Conservation (phyloP, 2,329 filamentous ascomycete species). For the Colletotrichum musae region DNA sequence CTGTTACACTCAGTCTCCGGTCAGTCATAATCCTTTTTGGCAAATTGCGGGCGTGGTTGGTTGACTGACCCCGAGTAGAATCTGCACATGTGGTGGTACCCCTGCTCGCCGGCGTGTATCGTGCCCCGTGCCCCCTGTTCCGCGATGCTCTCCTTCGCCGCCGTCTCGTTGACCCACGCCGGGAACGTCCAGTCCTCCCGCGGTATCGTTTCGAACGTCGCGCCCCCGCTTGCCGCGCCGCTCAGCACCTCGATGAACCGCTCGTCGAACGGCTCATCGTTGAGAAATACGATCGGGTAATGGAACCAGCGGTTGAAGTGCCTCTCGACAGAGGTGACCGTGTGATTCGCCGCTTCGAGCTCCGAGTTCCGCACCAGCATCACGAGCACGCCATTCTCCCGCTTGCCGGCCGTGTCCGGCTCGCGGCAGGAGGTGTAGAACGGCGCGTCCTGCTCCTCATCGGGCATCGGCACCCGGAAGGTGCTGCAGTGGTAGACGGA, state of each 20-base stretch:
- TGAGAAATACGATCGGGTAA: constrained; percentile 63
- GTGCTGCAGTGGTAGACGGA: constrained; percentile 18
- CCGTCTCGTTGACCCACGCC: constrained; percentile 48
- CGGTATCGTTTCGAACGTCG: constrained; percentile 59
- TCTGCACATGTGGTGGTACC: constrained; percentile 59
- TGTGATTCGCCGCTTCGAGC: constrained; percentile 55
- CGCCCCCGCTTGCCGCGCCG: constrained; percentile 53
- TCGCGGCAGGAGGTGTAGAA: constrained; percentile 36
- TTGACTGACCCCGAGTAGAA: constrained; percentile 59
- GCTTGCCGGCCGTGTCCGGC: constrained; percentile 39
- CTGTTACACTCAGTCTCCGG: constrained; percentile 42
- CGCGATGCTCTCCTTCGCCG: constrained; percentile 51
- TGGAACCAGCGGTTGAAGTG: constrained; percentile 64
- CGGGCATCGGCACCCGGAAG: constrained; percentile 25
- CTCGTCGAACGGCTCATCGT: constrained; percentile 59
- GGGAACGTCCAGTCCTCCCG: constrained; percentile 58
- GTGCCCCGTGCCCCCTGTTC: constrained; percentile 51
- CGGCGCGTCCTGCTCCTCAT: constrained; percentile 25
- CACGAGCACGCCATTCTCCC: constrained; percentile 61
- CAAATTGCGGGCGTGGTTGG: no score
- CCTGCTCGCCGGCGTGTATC: constrained; percentile 56
- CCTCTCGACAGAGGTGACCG: constrained; percentile 57
- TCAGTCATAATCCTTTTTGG: neutral
- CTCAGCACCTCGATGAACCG: constrained; percentile 56
- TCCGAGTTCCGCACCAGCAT: constrained; percentile 64